Evolutionary conservation across 2,329 filamentous ascomycete genomes (phyloP).

Genomic region (Monosporascus sp.): DNA sequence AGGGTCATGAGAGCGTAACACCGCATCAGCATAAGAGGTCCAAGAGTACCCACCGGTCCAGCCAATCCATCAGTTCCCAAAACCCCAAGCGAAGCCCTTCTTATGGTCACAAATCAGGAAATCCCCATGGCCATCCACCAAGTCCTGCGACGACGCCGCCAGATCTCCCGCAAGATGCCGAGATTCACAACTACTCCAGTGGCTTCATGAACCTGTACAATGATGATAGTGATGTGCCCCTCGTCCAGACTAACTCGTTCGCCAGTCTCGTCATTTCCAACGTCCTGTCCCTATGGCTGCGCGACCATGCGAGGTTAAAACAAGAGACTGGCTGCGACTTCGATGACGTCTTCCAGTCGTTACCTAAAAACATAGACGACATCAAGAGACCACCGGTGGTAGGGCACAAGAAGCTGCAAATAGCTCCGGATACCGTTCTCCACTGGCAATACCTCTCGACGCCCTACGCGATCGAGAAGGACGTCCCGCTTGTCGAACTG

Average conservation of each 20-base stretch:
- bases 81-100: constrained; percentile 60
- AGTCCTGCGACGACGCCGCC: constrained; percentile 76
- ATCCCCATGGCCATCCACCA: constrained; percentile 53
- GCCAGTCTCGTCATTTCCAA: constrained; percentile 70
- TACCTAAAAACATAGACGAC: constrained; percentile 38
- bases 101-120: constrained; percentile 56
- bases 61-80: constrained; percentile 68
- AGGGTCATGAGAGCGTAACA: constrained; percentile 38
- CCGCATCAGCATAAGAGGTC: constrained; percentile 66
- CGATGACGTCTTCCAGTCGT: constrained; percentile 62
- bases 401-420: constrained; percentile 44
- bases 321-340: constrained; percentile 61
- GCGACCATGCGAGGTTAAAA: constrained; percentile 63
- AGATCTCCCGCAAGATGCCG: constrained; percentile 56
- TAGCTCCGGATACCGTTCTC: constrained; percentile 49
- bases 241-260: constrained; percentile 69
- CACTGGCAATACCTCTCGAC: constrained; percentile 65
- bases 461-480: constrained; percentile 47
- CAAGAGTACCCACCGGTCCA: constrained; percentile 76
- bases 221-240: constrained; percentile 49
- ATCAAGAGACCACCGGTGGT: constrained; percentile 40
- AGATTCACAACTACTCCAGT: constrained; percentile 64
- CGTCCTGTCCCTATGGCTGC: constrained; percentile 72
- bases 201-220: constrained; percentile 74
- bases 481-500: constrained; percentile 61